Base-by-base conservation (phyloP, 345 rosid genomes). In the Eutrema heterophyllum region DNA sequence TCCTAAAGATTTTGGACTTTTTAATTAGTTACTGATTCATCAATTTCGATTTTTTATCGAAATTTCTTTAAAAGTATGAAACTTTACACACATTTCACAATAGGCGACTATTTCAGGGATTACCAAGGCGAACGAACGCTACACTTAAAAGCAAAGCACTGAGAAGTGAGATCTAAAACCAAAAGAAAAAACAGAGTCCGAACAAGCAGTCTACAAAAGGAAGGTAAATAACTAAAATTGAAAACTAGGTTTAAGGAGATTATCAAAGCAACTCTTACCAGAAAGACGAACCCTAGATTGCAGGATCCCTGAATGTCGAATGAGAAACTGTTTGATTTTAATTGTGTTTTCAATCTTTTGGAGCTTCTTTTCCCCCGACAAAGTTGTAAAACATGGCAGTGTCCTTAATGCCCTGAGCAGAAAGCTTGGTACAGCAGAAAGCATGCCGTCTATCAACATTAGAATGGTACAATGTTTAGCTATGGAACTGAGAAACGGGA, bases 281-380 rank as follows among this genome's bases (percentile, higher is more conserved):
- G 36, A 26, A 2, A 39, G 52, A 67, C 0, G 44, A 74, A 66
- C 53, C 60, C 53, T 57, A 40, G 67, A 38, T 29, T 57, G 64
- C 33, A 67, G 72, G 15, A 66, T 56, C 51, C 10, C 41, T 32
- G 53, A 54, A 53, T 35, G 64, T 52, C 24, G 2, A 21, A 21
- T 1, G 55, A 63, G 33, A 48, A 57, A 26, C 16, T 49, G 15
- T 29, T 48, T 50, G 33, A 1, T 29, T 27, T 74, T 57, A 57
- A 1, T 30, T 46, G 58, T 35, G 49, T 38, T 65, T 62, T 72
- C 55, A 41, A 27, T 27, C 3, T 71, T 16, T 74, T 40, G 26
- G 12, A 66, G 78, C 52, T 67, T 67, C 44, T 67, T 58, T 58
- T 67, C 7, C 29, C 67, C 78, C 67, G 78, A 66, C 71, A 74